phyloP scores from a whole-genome alignment of 257 asterid genomes.

The Gardenia jasminoides region DNA sequence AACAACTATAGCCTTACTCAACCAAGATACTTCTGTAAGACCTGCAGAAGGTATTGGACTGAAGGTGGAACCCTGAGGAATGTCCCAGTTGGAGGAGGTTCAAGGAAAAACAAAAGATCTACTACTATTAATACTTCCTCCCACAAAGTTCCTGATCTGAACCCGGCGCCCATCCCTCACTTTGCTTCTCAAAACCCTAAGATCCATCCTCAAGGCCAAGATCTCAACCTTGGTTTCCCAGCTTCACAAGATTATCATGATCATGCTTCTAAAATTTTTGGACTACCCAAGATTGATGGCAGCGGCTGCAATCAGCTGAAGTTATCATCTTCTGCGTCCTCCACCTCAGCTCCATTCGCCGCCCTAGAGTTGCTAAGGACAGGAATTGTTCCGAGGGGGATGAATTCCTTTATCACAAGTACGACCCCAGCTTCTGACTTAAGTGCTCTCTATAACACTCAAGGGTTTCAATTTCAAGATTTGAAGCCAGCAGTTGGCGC shows the following conservation, averaged over 20 bases:
- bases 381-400: constrained; percentile 39
- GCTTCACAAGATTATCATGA: constrained; percentile 21
- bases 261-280: constrained; percentile 39
- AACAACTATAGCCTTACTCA: constrained; percentile 79
- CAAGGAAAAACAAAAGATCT: constrained; percentile 55
- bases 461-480: constrained; percentile 62
- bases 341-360: constrained; percentile 34
- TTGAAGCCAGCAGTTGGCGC: constrained; percentile 46
- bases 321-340: constrained; percentile 29
- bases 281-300: constrained; percentile 43
- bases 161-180: constrained; percentile 38
- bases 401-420: constrained; percentile 25
- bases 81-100: constrained; percentile 81
- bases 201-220: constrained; percentile 44
- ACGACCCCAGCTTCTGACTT: constrained; percentile 20
- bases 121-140: constrained; percentile 18
- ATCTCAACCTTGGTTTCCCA: constrained; percentile 56
- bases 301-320: constrained; percentile 15
- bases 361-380: constrained; percentile 50
- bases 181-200: constrained; percentile 42
- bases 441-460: constrained; percentile 24
- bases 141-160: constrained; percentile 41
- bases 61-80: constrained; percentile 78
- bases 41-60: constrained; percentile 85
- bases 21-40: constrained; percentile 82